A percentile compares a stretch with the other conserved stretches of the same genome.
These are phyloP conservation scores for Cotoneaster glaucophyllus DNA, from an alignment of 306 rosid genomes.

Conservation along the genomic window DNA sequence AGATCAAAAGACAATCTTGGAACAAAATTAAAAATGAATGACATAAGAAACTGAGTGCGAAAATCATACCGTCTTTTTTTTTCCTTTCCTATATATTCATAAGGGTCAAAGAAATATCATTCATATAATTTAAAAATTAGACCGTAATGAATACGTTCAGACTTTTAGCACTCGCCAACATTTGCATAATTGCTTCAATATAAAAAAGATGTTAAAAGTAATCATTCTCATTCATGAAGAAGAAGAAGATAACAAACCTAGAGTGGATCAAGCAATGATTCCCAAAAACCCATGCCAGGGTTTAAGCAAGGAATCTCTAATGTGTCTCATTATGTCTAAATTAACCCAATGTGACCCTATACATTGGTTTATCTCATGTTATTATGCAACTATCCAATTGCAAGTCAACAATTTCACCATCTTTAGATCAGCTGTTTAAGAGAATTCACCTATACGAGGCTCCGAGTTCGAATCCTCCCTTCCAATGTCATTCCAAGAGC, in stretches of 20 bases:
- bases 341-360: slow-evolving; percentile 6
- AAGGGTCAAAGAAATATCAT: background rate
- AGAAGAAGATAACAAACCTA: slow-evolving; percentile 1
- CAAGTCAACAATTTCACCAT: background rate
- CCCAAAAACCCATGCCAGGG: slow-evolving; percentile 20
- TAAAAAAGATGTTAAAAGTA: slow-evolving; percentile 22
- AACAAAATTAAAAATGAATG: background rate
- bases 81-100: too few relatives aligned
- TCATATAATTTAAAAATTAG: background rate
- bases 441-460: background rate
- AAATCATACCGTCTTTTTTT: too few relatives aligned
- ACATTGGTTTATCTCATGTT: background rate
- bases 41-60: too few relatives aligned
- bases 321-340: slow-evolving; percentile 10
- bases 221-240: slow-evolving; percentile 37
- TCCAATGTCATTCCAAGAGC: background rate
- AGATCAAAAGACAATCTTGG: too few relatives aligned
- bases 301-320: slow-evolving; percentile 11
- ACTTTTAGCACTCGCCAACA: background rate
- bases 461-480: background rate
- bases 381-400: background rate
- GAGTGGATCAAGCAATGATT: slow-evolving; percentile 33
- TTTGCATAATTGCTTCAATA: slow-evolving; percentile 19
- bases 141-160: background rate
- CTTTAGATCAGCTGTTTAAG: background rate